Conservation (phyloP, 1,139 yeast species). For the Kurtzmaniella quercitrusa region DNA sequence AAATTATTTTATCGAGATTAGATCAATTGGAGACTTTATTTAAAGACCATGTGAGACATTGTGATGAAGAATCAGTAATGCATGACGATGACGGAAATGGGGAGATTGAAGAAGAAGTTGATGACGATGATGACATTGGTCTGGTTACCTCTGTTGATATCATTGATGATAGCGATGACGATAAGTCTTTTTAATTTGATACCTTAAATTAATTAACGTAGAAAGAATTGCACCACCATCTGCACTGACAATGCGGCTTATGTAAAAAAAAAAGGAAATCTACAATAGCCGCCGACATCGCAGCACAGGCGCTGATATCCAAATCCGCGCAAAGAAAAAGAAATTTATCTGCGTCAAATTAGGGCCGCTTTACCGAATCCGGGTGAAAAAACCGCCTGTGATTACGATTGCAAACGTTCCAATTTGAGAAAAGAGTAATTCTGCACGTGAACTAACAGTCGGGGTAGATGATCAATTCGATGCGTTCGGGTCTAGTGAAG, state of each 20-base stretch:
- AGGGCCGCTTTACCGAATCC: conserved; percentile 1
- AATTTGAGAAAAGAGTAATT: neutral
- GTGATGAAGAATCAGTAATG: neutral
- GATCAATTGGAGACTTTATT: conserved; percentile 7
- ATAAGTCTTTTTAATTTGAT: neutral
- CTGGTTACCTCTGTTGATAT: conserved; percentile 8
- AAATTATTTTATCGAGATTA: conserved; percentile 7
- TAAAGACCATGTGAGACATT: conserved; percentile 1
- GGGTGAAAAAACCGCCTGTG: conserved; percentile 1
- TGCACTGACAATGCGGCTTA: neutral
- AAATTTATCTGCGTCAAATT: neutral
- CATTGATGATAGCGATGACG: conserved; percentile 5
- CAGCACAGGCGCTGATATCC: neutral
- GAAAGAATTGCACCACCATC: neutral
- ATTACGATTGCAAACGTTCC: neutral
- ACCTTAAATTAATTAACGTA: no score
- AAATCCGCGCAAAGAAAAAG: neutral
- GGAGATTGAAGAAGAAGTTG: neutral
- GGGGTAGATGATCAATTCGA: no score
- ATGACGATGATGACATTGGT: neutral
- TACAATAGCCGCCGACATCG: neutral
- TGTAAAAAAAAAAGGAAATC: neutral
- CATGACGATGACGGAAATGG: neutral
- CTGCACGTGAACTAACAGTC: neutral
- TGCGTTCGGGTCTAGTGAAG: neutral